A percentile compares a stretch with the other conserved stretches of the same genome.
These are phyloP conservation scores for Haematococcus lacustris DNA, from an alignment of 139 green algal genomes.

Conservation along the genomic window DNA sequence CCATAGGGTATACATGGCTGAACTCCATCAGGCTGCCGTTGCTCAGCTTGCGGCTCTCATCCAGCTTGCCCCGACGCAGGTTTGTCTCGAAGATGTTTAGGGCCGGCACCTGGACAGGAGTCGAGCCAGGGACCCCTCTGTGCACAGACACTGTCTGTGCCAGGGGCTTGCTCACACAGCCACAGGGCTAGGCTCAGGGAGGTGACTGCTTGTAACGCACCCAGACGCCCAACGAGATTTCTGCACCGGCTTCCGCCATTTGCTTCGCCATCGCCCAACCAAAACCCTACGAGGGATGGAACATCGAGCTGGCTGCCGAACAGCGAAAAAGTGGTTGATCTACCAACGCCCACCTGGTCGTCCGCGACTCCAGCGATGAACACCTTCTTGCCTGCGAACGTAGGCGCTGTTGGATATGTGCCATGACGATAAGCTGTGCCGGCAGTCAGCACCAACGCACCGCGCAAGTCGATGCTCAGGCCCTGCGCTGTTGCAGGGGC, in stretches of 20 bases:
- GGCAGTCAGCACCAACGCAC: constrained; percentile 19
- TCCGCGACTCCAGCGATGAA: constrained; percentile 98
- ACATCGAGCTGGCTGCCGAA: neutral
- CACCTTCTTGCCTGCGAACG: constrained; percentile 84
- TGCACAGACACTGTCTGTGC: no score
- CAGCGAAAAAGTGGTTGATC: neutral
- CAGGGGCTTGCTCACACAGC: no score
- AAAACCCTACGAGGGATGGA: constrained; percentile 62
- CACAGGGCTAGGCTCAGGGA: no score
- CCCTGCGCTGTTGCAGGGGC: constrained; percentile 28
- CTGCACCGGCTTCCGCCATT: constrained; percentile 86
- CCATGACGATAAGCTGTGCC: neutral
- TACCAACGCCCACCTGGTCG: constrained; percentile 68
- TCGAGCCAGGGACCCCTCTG: no score
- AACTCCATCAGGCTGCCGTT: constrained; percentile 93
- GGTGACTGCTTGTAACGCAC: no score
- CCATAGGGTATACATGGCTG: constrained; percentile 92
- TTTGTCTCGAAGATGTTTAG: constrained; percentile 95
- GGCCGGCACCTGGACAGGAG: constrained; percentile 63
- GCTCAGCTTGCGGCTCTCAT: constrained; percentile 81
- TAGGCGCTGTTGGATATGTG: neutral
- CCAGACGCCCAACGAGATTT: constrained; percentile 96
- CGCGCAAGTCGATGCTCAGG: constrained; percentile 56
- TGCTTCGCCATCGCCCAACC: constrained; percentile 95
- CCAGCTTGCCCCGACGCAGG: constrained; percentile 89